Conservation (phyloP, 371 early-diverging fungal genomes). For the Actinomucor elegans region DNA sequence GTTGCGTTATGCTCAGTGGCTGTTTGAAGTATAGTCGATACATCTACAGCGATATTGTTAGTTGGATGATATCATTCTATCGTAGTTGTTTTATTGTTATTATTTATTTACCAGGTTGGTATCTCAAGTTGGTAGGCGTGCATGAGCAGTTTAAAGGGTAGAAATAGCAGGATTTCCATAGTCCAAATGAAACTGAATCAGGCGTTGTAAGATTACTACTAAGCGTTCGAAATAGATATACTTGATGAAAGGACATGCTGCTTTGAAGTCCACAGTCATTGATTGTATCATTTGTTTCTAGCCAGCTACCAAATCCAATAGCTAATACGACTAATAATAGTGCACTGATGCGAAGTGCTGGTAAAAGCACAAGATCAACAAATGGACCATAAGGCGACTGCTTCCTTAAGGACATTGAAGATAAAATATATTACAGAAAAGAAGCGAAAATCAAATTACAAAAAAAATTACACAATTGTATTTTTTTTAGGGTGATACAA, state of each 20-base stretch:
- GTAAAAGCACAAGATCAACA: conserved; percentile 28
- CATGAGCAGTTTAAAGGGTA: conserved; percentile 41
- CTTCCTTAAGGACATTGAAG: conserved; percentile 19
- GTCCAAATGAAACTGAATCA: conserved; percentile 37
- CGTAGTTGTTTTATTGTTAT: neutral
- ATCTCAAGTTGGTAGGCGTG: conserved; percentile 24
- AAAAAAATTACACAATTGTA: conserved; percentile 1
- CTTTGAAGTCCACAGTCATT: conserved; percentile 27
- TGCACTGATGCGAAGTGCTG: conserved; percentile 22
- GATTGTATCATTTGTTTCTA: conserved; percentile 31
- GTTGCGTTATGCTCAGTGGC: conserved; percentile 24
- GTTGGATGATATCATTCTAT: neutral
- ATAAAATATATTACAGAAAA: neutral
- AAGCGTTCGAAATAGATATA: conserved; percentile 29
- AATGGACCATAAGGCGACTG: conserved; percentile 32
- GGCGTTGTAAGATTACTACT: conserved; percentile 29
- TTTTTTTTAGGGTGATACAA: conserved; percentile 9
- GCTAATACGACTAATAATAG: conserved; percentile 24
- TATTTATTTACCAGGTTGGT: conserved; percentile 32
- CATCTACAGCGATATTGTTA: too few relatives aligned
- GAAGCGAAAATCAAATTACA: neutral
- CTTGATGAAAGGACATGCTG: conserved; percentile 29
- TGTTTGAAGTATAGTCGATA: conserved; percentile 21
- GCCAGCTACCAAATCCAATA: conserved; percentile 35
- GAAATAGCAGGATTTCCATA: conserved; percentile 43